A percentile compares a stretch with the other conserved stretches of the same genome.
phyloP scores from a whole-genome alignment of 768 basidiomycete genomes.

The Candolleomyces aberdarensis region DNA sequence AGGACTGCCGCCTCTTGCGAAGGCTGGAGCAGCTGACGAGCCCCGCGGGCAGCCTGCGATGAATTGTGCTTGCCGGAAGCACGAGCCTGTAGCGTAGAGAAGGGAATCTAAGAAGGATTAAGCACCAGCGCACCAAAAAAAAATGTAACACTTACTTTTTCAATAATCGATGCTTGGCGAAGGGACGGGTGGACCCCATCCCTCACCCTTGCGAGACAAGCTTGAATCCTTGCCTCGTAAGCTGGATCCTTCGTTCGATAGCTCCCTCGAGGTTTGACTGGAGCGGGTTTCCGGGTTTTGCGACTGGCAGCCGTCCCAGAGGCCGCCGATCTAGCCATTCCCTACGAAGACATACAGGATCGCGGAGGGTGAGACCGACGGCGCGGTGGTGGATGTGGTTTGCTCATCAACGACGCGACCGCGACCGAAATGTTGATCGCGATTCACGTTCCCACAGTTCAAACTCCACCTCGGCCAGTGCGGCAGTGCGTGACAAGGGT shows the following conservation, averaged over 20 bases:
- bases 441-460: background rate
- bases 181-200: background rate
- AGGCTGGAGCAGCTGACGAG: slow-evolving; percentile 1
- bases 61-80: background rate
- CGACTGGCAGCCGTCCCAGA: background rate
- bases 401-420: background rate
- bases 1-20: slow-evolving; percentile 2
- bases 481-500: background rate
- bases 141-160: background rate
- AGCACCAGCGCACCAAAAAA: background rate
- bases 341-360: background rate
- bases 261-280: background rate
- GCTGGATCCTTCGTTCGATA: background rate
- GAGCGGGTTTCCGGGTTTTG: background rate
- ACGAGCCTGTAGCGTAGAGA: background rate
- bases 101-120: background rate
- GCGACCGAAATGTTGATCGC: background rate
- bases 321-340: no score
- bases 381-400: background rate
- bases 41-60: background rate
- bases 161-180: background rate
- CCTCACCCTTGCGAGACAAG: background rate
- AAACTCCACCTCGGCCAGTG: background rate
- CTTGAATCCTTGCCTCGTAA: background rate
- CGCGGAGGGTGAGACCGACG: background rate